A percentile compares a stretch with the other conserved stretches of the same genome.
phyloP scores from a whole-genome alignment of 495 filamentous ascomycete genomes.

The Niebla homalea region DNA sequence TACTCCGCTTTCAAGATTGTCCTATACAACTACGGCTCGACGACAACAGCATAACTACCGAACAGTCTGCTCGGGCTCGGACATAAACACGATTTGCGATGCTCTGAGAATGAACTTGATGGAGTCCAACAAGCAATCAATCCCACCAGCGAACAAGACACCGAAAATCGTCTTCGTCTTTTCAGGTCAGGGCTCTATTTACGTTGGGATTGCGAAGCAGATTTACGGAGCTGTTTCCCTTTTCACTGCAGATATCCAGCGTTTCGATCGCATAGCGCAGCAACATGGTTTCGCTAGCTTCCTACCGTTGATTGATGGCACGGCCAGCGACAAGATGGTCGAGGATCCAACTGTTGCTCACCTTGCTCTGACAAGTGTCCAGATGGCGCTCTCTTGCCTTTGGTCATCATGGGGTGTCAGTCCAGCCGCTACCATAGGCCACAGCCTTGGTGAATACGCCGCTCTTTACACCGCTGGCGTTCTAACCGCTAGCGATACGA shows the following conservation, averaged over 20 bases:
- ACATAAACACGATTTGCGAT: constrained; percentile 11
- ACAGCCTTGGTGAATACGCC: constrained; percentile 33
- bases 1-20: constrained; percentile 35
- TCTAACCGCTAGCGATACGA: constrained; percentile 23
- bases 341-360: constrained; percentile 54
- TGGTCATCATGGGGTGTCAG: constrained; percentile 23
- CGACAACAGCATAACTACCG: constrained; percentile 53
- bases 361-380: constrained; percentile 20
- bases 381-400: constrained; percentile 24
- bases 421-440: constrained; percentile 26
- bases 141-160: constrained; percentile 7
- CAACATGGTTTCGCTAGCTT: constrained; percentile 59
- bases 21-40: constrained; percentile 61
- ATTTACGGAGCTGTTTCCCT: constrained; percentile 15
- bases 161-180: constrained; percentile 49
- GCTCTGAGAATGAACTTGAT: neutral
- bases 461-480: constrained; percentile 30
- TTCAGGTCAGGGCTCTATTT: constrained; percentile 59
- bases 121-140: neutral
- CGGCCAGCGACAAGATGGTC: constrained; percentile 25
- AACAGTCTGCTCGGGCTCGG: constrained; percentile 11
- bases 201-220: constrained; percentile 18
- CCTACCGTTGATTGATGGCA: constrained; percentile 20
- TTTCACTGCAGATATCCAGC: constrained; percentile 30
- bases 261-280: constrained; percentile 44